Base-by-base conservation (phyloP, 1,139 yeast genomes). In the Sugiyamaella neomexicana region DNA sequence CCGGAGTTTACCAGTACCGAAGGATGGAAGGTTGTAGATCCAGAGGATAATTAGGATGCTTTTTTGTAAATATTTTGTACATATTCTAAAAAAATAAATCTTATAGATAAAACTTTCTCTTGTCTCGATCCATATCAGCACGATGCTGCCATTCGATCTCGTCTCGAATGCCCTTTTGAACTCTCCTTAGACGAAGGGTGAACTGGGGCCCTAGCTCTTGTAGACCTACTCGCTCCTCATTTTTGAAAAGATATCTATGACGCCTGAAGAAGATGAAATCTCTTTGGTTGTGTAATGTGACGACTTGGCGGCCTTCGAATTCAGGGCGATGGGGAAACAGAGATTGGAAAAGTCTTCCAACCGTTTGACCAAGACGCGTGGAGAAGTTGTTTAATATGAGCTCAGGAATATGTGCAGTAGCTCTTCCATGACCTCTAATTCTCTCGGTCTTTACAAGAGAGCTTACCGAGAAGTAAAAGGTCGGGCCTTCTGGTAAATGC, bases 161-260 rank as follows among this genome's bases (percentile, higher is more conserved):
- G 60, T 89, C 96, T 67, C 85, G 84, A 65, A 93, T 80, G 46
- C 98, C 99, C 75, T 83, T 86, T 70, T 91, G 98, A 58, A 95
- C 76, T 67, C 98, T 79, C 69, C 97, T 80, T 61, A 95, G 75
- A 68, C 87, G 86, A 68, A 93, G 74, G 0, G 99, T 95, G 70
- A 93, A 95, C 70, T 91, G 97, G 0, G 99, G 99, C 0, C 99
- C 99, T 49, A 93, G 76, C 68, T 95, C 99, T 68, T 93, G 99
- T 53, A 93, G 75, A 5, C 99, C 98, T 1, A 91, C 98, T 65
- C 82, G 84, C 68, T 89, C 96, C 61, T 90, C 97, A 68, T 90
- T 88, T 65, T 83, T 80, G 74, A 93, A 93, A 6, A 89, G 76
- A 67, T 93, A 93, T 66, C 99, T 81, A 69, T 93, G 99, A 73